Evolutionary conservation across 169 alveolate genomes (phyloP).

Genomic region (Miamiensis avidus): DNA sequence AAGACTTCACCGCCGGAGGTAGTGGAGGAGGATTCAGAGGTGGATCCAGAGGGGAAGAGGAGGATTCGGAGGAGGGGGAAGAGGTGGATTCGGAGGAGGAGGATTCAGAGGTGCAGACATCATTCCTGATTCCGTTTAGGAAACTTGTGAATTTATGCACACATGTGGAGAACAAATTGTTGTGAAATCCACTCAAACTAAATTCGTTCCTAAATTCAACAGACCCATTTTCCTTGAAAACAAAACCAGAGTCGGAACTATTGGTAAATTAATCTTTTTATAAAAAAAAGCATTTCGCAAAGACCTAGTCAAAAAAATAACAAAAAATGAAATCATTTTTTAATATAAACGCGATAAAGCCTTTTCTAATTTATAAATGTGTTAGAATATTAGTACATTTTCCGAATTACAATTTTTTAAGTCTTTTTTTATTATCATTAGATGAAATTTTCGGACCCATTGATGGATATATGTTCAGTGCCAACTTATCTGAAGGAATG

Average conservation of each 20-base stretch:
- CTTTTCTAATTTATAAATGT: no score
- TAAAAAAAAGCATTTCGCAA: no score
- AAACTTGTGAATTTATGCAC: constrained; percentile 35
- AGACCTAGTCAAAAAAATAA: no score
- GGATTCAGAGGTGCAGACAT: constrained; percentile 12
- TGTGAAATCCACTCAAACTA: constrained; percentile 28
- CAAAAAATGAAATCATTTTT: no score
- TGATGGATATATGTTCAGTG: constrained; percentile 33
- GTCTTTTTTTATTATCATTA: no score
- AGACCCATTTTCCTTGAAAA: constrained; percentile 45
- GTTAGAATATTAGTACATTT: no score
- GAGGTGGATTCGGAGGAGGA: constrained; percentile 33
- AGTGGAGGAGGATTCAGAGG: constrained; percentile 40
- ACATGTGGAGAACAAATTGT: constrained; percentile 44
- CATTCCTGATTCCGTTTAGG: constrained; percentile 41
- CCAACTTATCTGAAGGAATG: constrained; percentile 34
- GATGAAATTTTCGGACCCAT: constrained; percentile 49
- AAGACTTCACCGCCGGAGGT: constrained; percentile 4
- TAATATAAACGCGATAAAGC: no score
- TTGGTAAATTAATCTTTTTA: constrained; percentile 9
- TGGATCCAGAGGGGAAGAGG: constrained; percentile 31
- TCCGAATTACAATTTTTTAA: no score
- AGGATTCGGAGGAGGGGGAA: constrained; percentile 36
- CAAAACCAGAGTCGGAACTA: constrained; percentile 36
- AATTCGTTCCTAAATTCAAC: constrained; percentile 47